Evolutionary conservation across 2,329 filamentous ascomycete species (phyloP).

Genomic region (Scortechinia acanthostroma): DNA sequence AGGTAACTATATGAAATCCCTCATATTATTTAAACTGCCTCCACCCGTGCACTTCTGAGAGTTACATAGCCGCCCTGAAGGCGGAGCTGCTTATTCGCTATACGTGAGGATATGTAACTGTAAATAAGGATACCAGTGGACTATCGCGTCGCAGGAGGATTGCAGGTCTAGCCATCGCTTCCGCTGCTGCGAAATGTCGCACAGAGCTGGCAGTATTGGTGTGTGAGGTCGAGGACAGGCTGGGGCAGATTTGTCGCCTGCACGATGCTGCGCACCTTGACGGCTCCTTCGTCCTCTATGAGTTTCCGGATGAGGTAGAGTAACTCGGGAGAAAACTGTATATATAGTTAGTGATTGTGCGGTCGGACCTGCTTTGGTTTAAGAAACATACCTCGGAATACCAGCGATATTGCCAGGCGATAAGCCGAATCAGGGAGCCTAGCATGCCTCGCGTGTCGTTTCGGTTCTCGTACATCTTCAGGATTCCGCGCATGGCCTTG

Average conservation of each 20-base stretch:
- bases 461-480: constrained; percentile 70
- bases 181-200: constrained; percentile 92
- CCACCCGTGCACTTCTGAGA: too few relatives aligned
- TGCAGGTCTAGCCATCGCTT: constrained; percentile 59
- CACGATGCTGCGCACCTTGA: constrained; percentile 94
- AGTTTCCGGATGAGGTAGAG: constrained; percentile 81
- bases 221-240: constrained; percentile 84
- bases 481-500: constrained; percentile 79
- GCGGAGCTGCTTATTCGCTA: too few relatives aligned
- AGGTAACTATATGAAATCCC: too few relatives aligned
- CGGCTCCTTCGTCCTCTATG: constrained; percentile 94
- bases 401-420: constrained; percentile 98
- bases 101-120: neutral
- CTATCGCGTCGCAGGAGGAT: constrained; percentile 2
- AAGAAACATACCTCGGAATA: constrained; percentile 67
- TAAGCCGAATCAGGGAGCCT: constrained; percentile 78
- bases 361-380: neutral
- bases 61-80: too few relatives aligned
- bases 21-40: too few relatives aligned
- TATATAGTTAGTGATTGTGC: constrained; percentile 23
- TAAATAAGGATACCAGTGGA: constrained; percentile 7
- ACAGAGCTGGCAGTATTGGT: constrained; percentile 91
- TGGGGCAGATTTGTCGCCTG: constrained; percentile 92
- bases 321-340: constrained; percentile 75
- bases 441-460: constrained; percentile 77